Evolutionary conservation across 176 grass and related monocot genomes (phyloP).

Genomic region (Poa annua): DNA sequence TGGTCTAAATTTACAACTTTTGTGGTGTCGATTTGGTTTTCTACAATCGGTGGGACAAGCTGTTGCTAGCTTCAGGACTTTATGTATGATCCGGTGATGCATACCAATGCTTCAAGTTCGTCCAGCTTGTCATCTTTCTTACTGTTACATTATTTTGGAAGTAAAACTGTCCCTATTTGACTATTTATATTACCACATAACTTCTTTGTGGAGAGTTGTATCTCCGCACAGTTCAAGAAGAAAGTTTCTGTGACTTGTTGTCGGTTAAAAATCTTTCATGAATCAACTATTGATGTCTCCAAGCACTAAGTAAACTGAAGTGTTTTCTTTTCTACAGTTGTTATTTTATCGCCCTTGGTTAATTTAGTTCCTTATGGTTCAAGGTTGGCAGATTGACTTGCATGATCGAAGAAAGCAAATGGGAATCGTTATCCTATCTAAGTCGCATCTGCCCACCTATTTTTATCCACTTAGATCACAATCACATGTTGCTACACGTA

Average conservation of each 20-base stretch:
- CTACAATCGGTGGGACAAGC: background rate
- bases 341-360: constrained; percentile 9
- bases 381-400: no score
- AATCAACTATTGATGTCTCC: background rate
- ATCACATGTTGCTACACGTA: background rate
- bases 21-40: background rate
- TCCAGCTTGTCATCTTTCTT: no score
- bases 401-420: background rate
- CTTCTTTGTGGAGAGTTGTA: background rate
- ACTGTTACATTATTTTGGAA: background rate
- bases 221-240: background rate
- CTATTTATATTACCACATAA: background rate
- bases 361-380: background rate
- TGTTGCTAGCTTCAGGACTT: background rate
- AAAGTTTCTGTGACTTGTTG: no score
- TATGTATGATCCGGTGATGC: no score
- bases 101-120: no score
- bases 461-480: constrained; percentile 1
- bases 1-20: constrained; percentile 17
- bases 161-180: background rate
- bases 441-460: constrained; percentile 29
- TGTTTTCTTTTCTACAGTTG: background rate
- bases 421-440: constrained; percentile 24
- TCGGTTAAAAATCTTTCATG: background rate
- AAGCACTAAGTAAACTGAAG: background rate